Conservation (phyloP, 2,329 filamentous ascomycete species). For the Colletotrichum sp. region DNA sequence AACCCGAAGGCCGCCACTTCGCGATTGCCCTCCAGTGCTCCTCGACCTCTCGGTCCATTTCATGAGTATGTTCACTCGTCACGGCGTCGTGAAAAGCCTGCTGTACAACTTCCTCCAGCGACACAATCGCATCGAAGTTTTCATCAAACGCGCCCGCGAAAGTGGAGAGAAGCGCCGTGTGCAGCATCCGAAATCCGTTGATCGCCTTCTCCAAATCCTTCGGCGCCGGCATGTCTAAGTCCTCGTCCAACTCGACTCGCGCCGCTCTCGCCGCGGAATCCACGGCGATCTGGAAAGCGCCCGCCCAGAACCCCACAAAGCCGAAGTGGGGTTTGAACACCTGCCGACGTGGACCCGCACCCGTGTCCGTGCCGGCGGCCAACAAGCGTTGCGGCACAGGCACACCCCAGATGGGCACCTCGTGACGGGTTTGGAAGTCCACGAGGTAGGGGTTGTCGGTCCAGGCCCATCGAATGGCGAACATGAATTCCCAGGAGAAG, state of each 20-base stretch:
- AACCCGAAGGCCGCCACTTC: not conserved
- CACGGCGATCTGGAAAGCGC: not conserved
- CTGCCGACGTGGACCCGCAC: not conserved
- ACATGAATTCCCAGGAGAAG: not conserved
- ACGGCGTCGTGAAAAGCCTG: not conserved
- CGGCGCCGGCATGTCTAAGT: not conserved
- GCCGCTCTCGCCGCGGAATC: not conserved
- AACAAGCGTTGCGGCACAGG: not conserved
- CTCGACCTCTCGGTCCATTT: not conserved
- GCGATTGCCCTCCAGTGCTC: not conserved
- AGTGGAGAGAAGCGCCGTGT: not conserved
- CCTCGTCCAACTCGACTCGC: not conserved
- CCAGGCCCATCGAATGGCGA: not conserved
- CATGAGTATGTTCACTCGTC: not conserved
- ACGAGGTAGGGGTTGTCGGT: not conserved
- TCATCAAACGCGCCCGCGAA: not conserved
- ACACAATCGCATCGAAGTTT: fast-evolving
- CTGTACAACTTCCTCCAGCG: not conserved
- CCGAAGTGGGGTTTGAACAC: not conserved
- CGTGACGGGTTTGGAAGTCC: not conserved
- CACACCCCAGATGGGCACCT: not conserved
- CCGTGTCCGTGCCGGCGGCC: not conserved
- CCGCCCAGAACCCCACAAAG: not conserved
- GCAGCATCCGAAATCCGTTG: not conserved
- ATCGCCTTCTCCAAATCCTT: not conserved